Evolutionary conservation across 2,329 filamentous ascomycete genomes (phyloP).

Genomic region (Diaporthe citrichinensis): DNA sequence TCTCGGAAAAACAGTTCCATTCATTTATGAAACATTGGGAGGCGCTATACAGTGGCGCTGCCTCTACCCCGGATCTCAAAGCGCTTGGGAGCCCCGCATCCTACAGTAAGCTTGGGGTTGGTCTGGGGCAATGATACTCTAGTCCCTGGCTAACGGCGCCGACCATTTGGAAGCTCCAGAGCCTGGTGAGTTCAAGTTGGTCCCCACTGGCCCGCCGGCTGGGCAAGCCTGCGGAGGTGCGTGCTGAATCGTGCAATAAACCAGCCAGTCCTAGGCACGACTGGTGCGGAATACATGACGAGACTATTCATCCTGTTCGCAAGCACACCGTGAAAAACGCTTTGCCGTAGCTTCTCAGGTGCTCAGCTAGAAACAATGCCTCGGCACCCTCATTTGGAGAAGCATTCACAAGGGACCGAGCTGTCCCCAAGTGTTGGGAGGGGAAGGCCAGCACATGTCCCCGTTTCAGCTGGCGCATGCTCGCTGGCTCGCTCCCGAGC

Average conservation of each 20-base stretch:
- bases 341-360: not conserved
- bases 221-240: not conserved
- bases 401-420: conserved; percentile 31
- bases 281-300: not conserved
- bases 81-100: conserved; percentile 9
- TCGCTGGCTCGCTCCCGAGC: not conserved
- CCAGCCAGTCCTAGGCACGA: not conserved
- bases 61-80: conserved; percentile 3
- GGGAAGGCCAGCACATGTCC: conserved; percentile 7
- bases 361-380: not conserved
- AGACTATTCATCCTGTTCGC: too few species aligned
- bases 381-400: conserved; percentile 14
- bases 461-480: conserved; percentile 8
- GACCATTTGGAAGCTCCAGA: not conserved
- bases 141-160: not conserved
- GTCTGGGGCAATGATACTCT: conserved; percentile 10
- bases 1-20: not conserved
- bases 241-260: not conserved
- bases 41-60: not conserved
- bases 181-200: not conserved
- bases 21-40: conserved; percentile 13
- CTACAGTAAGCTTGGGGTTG: not conserved
- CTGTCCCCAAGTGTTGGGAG: not conserved
- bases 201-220: not conserved
- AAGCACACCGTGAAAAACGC: not conserved